Conservation (phyloP, 179 eudicot genomes). For the Spinacia oleracea region DNA sequence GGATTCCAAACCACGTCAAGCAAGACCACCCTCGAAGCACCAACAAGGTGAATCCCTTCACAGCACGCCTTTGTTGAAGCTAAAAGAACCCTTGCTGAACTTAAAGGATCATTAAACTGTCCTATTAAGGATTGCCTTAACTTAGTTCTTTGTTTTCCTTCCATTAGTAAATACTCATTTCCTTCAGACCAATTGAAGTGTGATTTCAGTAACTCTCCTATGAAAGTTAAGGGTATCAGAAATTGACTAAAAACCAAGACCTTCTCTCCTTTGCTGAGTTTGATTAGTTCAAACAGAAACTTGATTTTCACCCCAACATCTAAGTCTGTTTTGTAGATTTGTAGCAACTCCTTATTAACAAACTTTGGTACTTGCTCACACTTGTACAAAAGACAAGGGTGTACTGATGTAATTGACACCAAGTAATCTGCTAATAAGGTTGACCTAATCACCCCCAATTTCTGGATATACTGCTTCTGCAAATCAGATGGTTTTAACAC, state of each 20-base stretch:
- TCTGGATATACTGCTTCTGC: slow-evolving; percentile 38
- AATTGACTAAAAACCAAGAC: slow-evolving; percentile 43
- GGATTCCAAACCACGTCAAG: slow-evolving; percentile 54
- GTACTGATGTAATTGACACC: slow-evolving; percentile 35
- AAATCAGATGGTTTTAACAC: slow-evolving; percentile 46
- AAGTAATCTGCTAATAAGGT: slow-evolving; percentile 24
- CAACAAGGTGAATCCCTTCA: slow-evolving; percentile 47
- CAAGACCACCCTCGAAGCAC: slow-evolving; percentile 50
- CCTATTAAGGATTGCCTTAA: slow-evolving; percentile 27
- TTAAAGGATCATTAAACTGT: slow-evolving; percentile 33
- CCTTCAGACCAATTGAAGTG: slow-evolving; percentile 31
- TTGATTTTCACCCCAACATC: slow-evolving; percentile 35
- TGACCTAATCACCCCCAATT: background rate
- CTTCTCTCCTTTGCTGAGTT: slow-evolving; percentile 36
- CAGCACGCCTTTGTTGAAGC: slow-evolving; percentile 49
- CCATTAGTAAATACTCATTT: slow-evolving; percentile 29
- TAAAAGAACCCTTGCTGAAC: slow-evolving; percentile 37
- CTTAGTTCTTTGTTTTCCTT: slow-evolving; percentile 25
- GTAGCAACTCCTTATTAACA: slow-evolving; percentile 9
- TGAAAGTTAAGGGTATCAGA: slow-evolving; percentile 28
- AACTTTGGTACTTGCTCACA: background rate
- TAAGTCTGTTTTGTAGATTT: slow-evolving; percentile 10
- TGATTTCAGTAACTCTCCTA: slow-evolving; percentile 14
- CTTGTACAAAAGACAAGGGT: slow-evolving; percentile 26
- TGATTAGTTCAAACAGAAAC: slow-evolving; percentile 39